Base-by-base conservation (phyloP, 805 yeast genomes). In the Ogataea siamensis region DNA sequence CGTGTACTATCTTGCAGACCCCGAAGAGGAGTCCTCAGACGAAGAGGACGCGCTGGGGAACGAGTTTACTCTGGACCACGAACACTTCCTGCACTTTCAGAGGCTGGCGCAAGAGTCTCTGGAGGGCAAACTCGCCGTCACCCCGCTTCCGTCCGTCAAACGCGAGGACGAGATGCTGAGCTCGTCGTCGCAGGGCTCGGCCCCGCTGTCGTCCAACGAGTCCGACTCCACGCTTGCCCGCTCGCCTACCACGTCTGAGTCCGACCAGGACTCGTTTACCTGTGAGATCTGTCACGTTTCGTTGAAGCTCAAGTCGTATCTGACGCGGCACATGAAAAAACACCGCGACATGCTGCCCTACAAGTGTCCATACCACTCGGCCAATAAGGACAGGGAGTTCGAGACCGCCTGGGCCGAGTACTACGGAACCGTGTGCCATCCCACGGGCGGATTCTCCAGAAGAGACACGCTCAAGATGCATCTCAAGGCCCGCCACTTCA, bases 391-490 rank as follows among this genome's bases (percentile, higher is more conserved):
- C 2, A 7, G 10, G 6, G 15, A 22, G 10, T 9, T 17, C 10
- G 12, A 19, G 7, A 18, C 25, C 11, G 17, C 15, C 12, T 38
- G 41, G 41, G 19, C n/a, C 23, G 32, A 27, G 9, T 18, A 38
- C 11, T 12, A 31, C 11, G 62, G 62, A 2, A 53, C 65, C 35
- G 65, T 68, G 44, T 76, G 82, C 45, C 81, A 75, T 50, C 73
- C 77, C 13, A 71, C 69, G 15, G 82, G 81, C 5, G 78, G 78
- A 4, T 76, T 76, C 49, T 73, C 80, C 5, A 63, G 82, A 51
- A 64, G 80, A 50, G 82, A 76, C 52, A 75, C 82, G 5, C 74
- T 72, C 54, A 74, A 74, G 49, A 76, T 78, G 2, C 82, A 76
- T 53, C 63, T 76, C 36, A 75, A 74, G 49, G 70, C 79, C 7